Evolutionary conservation across 2,329 filamentous ascomycete genomes (phyloP).

Genomic region (Botrytis aclada): DNA sequence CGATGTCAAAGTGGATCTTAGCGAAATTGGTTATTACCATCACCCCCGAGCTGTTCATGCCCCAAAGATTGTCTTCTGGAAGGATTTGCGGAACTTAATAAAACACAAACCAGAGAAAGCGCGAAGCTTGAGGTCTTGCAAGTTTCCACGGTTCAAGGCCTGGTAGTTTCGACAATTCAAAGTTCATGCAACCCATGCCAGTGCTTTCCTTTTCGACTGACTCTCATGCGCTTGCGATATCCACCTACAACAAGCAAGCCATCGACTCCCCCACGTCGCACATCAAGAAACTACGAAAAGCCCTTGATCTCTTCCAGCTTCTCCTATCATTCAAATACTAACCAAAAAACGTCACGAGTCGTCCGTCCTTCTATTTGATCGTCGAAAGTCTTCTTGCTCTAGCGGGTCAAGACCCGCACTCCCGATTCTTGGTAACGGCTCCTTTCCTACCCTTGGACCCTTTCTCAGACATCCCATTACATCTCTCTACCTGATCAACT

Average conservation of each 20-base stretch:
- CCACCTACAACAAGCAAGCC: constrained; percentile 24
- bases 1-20: constrained; percentile 24
- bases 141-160: constrained; percentile 17
- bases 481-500: constrained; percentile 24
- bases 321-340: constrained; percentile 21
- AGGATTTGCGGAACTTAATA: constrained; percentile 22
- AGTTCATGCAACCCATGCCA: constrained; percentile 29
- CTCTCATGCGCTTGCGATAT: constrained; percentile 26
- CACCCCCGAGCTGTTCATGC: constrained; percentile 30
- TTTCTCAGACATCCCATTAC: constrained; percentile 26
- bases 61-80: constrained; percentile 22
- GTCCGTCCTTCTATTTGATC: constrained; percentile 16
- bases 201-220: constrained; percentile 23
- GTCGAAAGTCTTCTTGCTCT: constrained; percentile 17
- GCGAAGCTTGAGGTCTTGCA: neutral
- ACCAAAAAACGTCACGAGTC: constrained; percentile 17
- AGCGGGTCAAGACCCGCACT: constrained; percentile 33
- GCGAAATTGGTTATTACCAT: constrained; percentile 28
- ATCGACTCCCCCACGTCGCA: constrained; percentile 18
- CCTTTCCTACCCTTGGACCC: constrained; percentile 22
- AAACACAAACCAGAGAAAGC: constrained; percentile 17
- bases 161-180: constrained; percentile 19
- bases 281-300: constrained; percentile 4
- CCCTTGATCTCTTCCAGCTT: constrained; percentile 8
- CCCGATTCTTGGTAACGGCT: constrained; percentile 32